Percentiles rank a stretch among this genome's conserved stretches.
phyloP scores from a whole-genome alignment of 148 eudicot genomes.

The Arctostaphylos glauca region DNA sequence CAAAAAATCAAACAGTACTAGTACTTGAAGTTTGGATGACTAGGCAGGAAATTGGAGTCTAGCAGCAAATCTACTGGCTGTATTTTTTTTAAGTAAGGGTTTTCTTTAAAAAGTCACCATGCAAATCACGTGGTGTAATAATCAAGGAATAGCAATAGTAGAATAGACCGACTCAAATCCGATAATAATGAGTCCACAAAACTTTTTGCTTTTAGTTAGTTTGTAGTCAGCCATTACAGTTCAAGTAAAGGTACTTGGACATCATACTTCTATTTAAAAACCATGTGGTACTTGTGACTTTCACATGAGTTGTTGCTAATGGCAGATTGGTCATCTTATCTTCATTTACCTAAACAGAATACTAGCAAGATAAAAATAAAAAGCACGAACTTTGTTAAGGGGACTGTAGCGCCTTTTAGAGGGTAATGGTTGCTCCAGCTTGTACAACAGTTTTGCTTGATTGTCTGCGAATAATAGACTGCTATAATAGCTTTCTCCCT shows the following conservation, averaged over 20 bases:
- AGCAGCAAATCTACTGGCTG: background rate
- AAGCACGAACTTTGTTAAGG: background rate
- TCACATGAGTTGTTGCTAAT: background rate
- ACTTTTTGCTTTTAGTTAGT: background rate
- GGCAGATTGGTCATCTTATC: background rate
- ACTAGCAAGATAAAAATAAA: background rate
- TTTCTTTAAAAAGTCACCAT: background rate
- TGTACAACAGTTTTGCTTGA: background rate
- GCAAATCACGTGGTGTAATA: background rate
- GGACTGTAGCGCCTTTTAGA: background rate
- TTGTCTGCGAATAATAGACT: background rate
- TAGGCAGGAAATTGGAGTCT: background rate
- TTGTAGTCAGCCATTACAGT: background rate
- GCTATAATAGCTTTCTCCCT: too few species aligned
- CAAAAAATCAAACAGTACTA: background rate
- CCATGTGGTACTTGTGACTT: background rate
- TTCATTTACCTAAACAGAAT: background rate
- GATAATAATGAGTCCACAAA: background rate
- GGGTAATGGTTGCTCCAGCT: slow-evolving; percentile 7
- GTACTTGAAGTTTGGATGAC: background rate
- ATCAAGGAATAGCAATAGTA: background rate
- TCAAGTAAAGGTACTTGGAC: background rate
- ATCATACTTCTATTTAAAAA: background rate
- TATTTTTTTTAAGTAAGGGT: background rate
- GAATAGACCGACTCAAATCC: background rate